Evolutionary conservation across 2,329 filamentous ascomycete genomes (phyloP), one percentile per base, ranked within the genome.

Genomic region (Alternaria viburni): DNA sequence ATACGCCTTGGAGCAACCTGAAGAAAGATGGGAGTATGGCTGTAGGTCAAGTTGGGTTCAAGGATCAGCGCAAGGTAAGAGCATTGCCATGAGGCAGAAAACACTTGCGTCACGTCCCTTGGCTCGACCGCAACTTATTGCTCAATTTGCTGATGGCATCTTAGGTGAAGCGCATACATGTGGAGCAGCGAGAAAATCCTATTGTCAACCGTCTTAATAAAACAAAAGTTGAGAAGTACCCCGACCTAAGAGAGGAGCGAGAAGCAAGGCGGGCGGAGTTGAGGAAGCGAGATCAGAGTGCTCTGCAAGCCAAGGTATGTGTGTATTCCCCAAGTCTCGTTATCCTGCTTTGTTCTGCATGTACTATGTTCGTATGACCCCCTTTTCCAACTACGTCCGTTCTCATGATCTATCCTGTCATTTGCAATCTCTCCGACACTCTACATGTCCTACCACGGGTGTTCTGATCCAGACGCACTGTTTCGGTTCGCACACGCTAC

Each of bases 201-300:
- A 93, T 97, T 74, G 89, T 99, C 83, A 99, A 99, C 83, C 89
- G 96, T n/a, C 88, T 99, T 69, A 98, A 97, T 84, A 99, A 98
- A 86, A 99, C 96, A 36, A 93, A 91, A 71, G 88, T 92, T 32
- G 95, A 98, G 83, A 92, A 90, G 79, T 93, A 90, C 77, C 93
- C 95, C 0, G 93, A 98, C 77, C 83, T 99, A 12, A 85, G 86
- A 62, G 88, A 90, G 76, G 94, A 97, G 83, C 92, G 90, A 77
- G 93, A 97, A 59, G 91, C 93, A 54, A 87, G 88, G 45, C 81
- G 91, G 64, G 89, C 88, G 71, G 89, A 91, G 81, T 83, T 95
- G 70, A 86, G 93, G 67, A 90, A 89, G 77, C 86, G 84, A 62
- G 93, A 97, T 56, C 88, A 90, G 74, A 87, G 87, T 13, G 83